Evolutionary conservation across 345 rosid species (phyloP), one percentile per base, ranked within the genome.

Genomic region (Sisymbrium irio): DNA sequence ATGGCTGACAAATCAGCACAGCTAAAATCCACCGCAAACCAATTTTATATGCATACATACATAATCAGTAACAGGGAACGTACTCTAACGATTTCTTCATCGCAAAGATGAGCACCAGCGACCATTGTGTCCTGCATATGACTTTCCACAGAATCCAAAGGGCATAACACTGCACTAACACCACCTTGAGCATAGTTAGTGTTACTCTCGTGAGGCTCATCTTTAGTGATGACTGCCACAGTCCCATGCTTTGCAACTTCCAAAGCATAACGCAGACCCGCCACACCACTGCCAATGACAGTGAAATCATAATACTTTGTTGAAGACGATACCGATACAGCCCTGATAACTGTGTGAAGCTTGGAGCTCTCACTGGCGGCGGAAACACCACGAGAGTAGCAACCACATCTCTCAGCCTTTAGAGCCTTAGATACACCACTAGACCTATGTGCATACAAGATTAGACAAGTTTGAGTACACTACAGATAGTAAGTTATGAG

Each of bases 151-250:
- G 99, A 95, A 81, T 95, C 99, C 46, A 83, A 79, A 68, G 97
- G 93, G 57, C 97, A 95, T 72, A 95, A 73, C 27, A 92, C 99
- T 0, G 99, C 99, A 75, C 97, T 95, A 71, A 92, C 97, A 61
- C 99, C 99, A 18, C 97, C 99, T 83, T 92, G 97, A 40, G 97
- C 97, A 83, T 95, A 95, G 83, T 87, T 92, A 56, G 99, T 95
- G 84, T 88, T 92, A 83, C 99, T 86, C 83, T 91, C 97, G 65
- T 95, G 96, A 76, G 97, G 97, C 83, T 95, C 97, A 5, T 92
- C 99, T 85, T 92, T 92, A 8, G 97, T 95, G 47, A 92, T 92
- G 62, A 95, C 89, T 0, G 97, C 97, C 20, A 92, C 99, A 11
- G 96, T 81, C 68, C 99, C 99, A 76, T 80, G 82, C 74, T 89